Base-by-base conservation (phyloP, 164 flowering plant genomes). In the Macadamia tetraphylla region DNA sequence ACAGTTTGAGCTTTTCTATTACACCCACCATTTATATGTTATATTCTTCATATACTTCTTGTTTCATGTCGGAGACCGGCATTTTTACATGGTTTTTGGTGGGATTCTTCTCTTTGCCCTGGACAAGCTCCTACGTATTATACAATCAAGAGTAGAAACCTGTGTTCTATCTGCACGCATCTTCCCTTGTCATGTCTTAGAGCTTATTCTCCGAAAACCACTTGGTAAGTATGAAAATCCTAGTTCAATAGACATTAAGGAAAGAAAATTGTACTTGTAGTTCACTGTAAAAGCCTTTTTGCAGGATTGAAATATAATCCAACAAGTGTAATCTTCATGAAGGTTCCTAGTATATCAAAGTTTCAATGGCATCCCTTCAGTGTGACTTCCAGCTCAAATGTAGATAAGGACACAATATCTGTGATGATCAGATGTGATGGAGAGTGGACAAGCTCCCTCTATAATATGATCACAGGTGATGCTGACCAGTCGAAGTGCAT, bases 291-390 rank as follows among this genome's bases (percentile, higher is more conserved):
- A 49, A 0, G 11, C 42, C 57, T 58, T 18, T 32, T 71, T 74
- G 62, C 94, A 92, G 95, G 82, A 40, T 29, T 88, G 69, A 84
- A 76, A 66, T 90, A 88, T 63, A 70, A 68, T 1, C 96, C 98
- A 23, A 84, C 96, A 48, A 92, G 98, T 66, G 60, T 82, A 29
- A 57, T 92, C 30, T 92, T 80, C 70, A 66, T 92, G 74, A 90
- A 86, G 79, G 76, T 93, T 66, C 92, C 93, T 17, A 80, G 76
- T 14, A 82, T 91, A 49, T 93, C 98, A 14, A 79, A 76, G 72
- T 70, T 82, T 42, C 82, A 93, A 58, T 89, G 95, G 95, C 97
- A 93, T 74, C 77, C 97, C 6, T 93, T 93, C 68, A 93, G 92
- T 70, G 69, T 93, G 59, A 83, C 84, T 62, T 93, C 98, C 1